A percentile compares a stretch with the other conserved stretches of the same genome.
phyloP scores from a whole-genome alignment of 495 filamentous ascomycete genomes.

The Xylaria flabelliformis region DNA sequence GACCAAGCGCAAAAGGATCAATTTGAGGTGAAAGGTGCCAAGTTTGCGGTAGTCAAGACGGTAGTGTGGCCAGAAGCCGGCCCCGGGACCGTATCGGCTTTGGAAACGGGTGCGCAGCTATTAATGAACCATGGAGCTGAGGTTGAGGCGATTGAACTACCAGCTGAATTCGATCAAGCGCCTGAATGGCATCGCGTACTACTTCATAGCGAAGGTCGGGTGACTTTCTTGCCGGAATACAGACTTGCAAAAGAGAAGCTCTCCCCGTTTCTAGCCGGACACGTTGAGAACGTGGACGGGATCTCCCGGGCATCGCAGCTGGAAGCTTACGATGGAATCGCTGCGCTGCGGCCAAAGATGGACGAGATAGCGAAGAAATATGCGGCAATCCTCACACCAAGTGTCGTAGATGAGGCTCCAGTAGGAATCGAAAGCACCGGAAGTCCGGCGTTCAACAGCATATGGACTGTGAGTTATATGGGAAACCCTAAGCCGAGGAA shows the following conservation, averaged over 20 bases:
- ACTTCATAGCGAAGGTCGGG: slow-evolving; percentile 49
- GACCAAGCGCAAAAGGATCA: slow-evolving; percentile 41
- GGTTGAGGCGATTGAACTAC: slow-evolving; percentile 56
- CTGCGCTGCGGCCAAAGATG: slow-evolving; percentile 52
- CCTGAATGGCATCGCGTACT: slow-evolving; percentile 50
- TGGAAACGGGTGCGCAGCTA: slow-evolving; percentile 48
- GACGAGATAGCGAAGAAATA: slow-evolving; percentile 55
- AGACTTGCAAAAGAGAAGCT: slow-evolving; percentile 49
- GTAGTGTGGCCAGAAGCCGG: slow-evolving; percentile 56
- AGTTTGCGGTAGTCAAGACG: slow-evolving; percentile 57
- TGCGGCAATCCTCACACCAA: slow-evolving; percentile 56
- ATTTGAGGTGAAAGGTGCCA: slow-evolving; percentile 48
- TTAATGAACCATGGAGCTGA: slow-evolving; percentile 49
- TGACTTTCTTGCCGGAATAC: slow-evolving; percentile 56
- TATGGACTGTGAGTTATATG: slow-evolving; percentile 39
- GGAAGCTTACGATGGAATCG: slow-evolving; percentile 51
- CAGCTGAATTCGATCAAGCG: slow-evolving; percentile 50
- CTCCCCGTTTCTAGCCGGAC: slow-evolving; percentile 41
- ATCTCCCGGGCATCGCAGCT: slow-evolving; percentile 49
- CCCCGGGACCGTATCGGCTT: slow-evolving; percentile 51
- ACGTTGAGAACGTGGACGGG: slow-evolving; percentile 52
- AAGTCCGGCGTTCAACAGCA: slow-evolving; percentile 47
- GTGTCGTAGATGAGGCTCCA: slow-evolving; percentile 57
- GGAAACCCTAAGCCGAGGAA: too few species aligned
- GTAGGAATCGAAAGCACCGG: slow-evolving; percentile 53